Conservation (phyloP, 345 rosid species). For the Anacardium occidentale region DNA sequence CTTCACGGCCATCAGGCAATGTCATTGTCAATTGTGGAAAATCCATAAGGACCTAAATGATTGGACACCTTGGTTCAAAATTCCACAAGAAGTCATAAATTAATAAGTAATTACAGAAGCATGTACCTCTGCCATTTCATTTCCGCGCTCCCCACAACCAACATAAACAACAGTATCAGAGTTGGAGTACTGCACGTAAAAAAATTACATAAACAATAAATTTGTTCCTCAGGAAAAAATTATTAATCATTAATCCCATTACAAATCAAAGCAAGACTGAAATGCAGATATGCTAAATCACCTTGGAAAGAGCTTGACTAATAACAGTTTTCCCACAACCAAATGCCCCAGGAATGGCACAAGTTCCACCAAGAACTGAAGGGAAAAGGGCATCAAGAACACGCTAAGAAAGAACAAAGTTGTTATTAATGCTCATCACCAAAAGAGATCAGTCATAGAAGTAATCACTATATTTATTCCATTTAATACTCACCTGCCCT, state of each 20-base stretch:
- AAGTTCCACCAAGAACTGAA: conserved; percentile 99
- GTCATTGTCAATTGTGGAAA: conserved; percentile 99
- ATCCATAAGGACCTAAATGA: conserved; percentile 93
- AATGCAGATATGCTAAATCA: conserved; percentile 26
- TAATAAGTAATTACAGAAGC: conserved; percentile 1
- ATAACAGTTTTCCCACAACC: conserved; percentile 99
- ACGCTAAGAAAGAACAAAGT: conserved; percentile 54
- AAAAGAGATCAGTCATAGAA: background rate
- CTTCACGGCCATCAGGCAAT: conserved; percentile 99
- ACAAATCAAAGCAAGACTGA: background rate
- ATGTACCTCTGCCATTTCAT: conserved; percentile 98
- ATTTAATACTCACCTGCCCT: conserved; percentile 64
- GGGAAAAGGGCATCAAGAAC: conserved; percentile 99
- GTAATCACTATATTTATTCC: background rate
- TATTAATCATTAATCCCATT: conserved; percentile 12
- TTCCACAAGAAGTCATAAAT: conserved; percentile 4
- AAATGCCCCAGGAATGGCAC: conserved; percentile 99
- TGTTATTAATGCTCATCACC: conserved; percentile 23
- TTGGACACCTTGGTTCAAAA: conserved; percentile 6
- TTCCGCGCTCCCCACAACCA: conserved; percentile 99
- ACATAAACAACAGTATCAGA: conserved; percentile 98
- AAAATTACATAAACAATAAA: background rate
- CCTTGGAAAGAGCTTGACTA: conserved; percentile 99
- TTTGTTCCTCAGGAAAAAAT: conserved; percentile 7
- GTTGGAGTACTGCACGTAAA: conserved; percentile 80